phyloP scores from a whole-genome alignment of 257 asterid genomes.

The Paraleonurus japonicus region DNA sequence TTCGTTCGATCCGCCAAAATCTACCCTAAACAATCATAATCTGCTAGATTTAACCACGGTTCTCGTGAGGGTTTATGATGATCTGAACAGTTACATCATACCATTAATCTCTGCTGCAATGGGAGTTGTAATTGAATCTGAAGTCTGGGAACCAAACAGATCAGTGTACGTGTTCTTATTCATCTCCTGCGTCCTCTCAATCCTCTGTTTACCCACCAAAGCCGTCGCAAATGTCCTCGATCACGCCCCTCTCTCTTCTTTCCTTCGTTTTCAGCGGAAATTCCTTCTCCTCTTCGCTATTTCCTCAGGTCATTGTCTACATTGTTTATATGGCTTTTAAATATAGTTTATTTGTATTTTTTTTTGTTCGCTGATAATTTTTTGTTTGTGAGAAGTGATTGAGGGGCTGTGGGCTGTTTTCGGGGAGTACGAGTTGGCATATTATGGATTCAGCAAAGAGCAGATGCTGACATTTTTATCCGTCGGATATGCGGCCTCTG shows the following conservation, averaged over 20 bases:
- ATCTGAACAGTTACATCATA: slow-evolving; percentile 6
- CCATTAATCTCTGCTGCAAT: slow-evolving; percentile 32
- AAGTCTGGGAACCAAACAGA: slow-evolving; percentile 75
- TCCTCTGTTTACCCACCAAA: slow-evolving; percentile 53
- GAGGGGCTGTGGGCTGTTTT: slow-evolving; percentile 79
- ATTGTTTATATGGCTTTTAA: slow-evolving; percentile 6
- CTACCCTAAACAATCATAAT: not conserved
- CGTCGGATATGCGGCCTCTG: slow-evolving; percentile 56
- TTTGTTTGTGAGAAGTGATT: slow-evolving; percentile 41
- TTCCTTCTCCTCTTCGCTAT: slow-evolving; percentile 66
- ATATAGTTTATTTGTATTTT: not conserved
- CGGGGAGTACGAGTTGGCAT: slow-evolving; percentile 76
- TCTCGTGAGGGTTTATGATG: slow-evolving; percentile 3
- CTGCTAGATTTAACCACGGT: not conserved
- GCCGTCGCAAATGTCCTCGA: slow-evolving; percentile 48
- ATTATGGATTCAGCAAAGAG: slow-evolving; percentile 63
- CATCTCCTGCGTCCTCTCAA: slow-evolving; percentile 52
- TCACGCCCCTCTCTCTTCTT: slow-evolving; percentile 55
- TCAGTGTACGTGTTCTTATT: slow-evolving; percentile 51
- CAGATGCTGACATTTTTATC: slow-evolving; percentile 57
- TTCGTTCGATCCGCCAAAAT: not conserved
- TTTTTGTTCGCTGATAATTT: slow-evolving; percentile 10
- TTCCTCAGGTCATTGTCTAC: slow-evolving; percentile 55
- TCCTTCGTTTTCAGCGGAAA: slow-evolving; percentile 56
- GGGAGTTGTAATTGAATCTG: slow-evolving; percentile 80